Evolutionary conservation across 2,329 filamentous ascomycete species (phyloP).

Genomic region (Clathrospora elynae): DNA sequence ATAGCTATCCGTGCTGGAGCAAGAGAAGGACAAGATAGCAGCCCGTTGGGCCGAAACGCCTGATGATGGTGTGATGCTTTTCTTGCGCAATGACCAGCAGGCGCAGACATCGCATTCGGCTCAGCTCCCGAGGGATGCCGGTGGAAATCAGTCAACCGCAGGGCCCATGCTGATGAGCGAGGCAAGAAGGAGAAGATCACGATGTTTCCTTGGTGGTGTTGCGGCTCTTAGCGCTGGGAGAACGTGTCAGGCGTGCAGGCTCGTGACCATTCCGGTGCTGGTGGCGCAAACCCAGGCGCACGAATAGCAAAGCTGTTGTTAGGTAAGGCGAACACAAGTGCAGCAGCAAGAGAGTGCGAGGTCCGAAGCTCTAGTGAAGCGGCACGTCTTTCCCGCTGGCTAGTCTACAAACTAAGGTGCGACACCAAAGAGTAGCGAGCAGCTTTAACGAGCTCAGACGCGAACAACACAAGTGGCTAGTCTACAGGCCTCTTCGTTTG

Average conservation of each 20-base stretch:
- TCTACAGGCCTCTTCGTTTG: conserved; percentile 18
- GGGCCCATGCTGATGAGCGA: conserved; percentile 17
- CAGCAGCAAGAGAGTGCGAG: conserved; percentile 21
- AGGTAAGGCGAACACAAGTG: conserved; percentile 27
- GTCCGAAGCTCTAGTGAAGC: conserved; percentile 23
- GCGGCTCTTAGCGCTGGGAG: conserved; percentile 32
- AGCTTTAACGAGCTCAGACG: too few species aligned
- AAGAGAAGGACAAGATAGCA: background rate
- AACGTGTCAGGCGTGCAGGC: conserved; percentile 32
- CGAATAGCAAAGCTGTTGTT: conserved; percentile 16
- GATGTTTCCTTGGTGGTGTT: conserved; percentile 36
- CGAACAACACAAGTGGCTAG: too few species aligned
- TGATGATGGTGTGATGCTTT: conserved; percentile 10
- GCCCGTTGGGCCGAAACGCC: background rate
- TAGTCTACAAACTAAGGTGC: too few species aligned
- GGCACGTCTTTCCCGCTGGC: conserved; percentile 6
- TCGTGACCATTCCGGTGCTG: conserved; percentile 35
- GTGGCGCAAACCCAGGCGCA: conserved; percentile 16
- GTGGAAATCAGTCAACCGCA: conserved; percentile 10
- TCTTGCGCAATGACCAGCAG: conserved; percentile 9
- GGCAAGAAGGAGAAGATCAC: conserved; percentile 39
- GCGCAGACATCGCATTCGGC: conserved; percentile 5
- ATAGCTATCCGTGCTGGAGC: too few species aligned
- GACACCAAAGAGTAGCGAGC: too few species aligned
- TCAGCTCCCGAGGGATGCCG: conserved; percentile 11